Evolutionary conservation across 768 basidiomycete genomes (phyloP).

Genomic region (Podaxis sp.): DNA sequence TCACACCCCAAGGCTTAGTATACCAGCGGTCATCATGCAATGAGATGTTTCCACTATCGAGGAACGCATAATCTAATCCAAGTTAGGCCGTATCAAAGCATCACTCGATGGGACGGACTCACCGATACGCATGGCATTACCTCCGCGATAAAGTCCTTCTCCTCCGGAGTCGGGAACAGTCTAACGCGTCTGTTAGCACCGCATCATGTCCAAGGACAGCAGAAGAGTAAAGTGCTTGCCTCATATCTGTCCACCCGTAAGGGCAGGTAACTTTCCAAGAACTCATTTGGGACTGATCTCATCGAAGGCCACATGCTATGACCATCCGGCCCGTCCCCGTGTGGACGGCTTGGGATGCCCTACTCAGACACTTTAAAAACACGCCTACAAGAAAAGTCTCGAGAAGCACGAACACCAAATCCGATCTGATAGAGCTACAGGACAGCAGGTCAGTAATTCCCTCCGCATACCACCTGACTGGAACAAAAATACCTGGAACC

Average conservation of each 20-base stretch:
- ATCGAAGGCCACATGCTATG: constrained; percentile 33
- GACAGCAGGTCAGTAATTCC: background rate
- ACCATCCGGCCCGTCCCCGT: constrained; percentile 28
- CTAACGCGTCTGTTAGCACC: background rate
- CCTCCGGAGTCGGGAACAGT: constrained; percentile 31
- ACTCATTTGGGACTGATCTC: constrained; percentile 31
- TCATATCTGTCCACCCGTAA: constrained; percentile 28
- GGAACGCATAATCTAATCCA: constrained; percentile 26
- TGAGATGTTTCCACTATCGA: constrained; percentile 29
- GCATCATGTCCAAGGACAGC: no score
- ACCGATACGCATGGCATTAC: constrained; percentile 32
- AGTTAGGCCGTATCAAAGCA: background rate
- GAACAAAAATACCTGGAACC: constrained; percentile 24
- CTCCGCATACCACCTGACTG: background rate
- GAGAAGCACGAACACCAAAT: constrained; percentile 21
- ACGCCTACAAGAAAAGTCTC: background rate
- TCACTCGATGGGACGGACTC: background rate
- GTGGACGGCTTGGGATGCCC: constrained; percentile 24
- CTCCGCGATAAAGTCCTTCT: constrained; percentile 29
- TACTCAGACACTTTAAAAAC: background rate
- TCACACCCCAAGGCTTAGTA: constrained; percentile 35
- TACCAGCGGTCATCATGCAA: constrained; percentile 33
- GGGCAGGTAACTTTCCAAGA: constrained; percentile 29
- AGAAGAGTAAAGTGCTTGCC: background rate
- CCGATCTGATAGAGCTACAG: constrained; percentile 28